Base-by-base conservation (phyloP, 352 stramenopile genomes). In the Albugo candida region DNA sequence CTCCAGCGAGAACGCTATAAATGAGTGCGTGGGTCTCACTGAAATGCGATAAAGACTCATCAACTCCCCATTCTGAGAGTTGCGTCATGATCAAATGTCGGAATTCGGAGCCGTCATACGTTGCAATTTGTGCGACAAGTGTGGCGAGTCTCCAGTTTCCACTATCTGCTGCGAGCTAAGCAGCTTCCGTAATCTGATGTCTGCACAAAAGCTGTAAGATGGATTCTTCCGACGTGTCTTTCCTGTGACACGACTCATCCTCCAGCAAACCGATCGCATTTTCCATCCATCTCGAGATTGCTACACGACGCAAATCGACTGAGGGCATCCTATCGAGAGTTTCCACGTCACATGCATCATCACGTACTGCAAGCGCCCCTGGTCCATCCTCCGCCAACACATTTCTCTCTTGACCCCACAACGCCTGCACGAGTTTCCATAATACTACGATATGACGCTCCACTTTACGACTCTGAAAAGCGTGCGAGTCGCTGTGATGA, bases 271-370 rank as follows among this genome's bases (percentile, higher is more conserved):
- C 16, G n/a, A 35, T 24, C 1, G 71, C 67, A 19, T 53, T 47
- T 53, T 85, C 73, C 47, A 88, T 80, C 76, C 76, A 88, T 40
- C 65, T 74, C 3, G 73, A 82, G 14, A 84, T 77, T 0, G 70
- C 70, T 47, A 84, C 70, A 14, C 76, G 71, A 1, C 75, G 70
- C 39, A 85, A 45, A 47, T 85, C 73, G 10, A 83, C 56, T 40
- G 61, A 74, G 45, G 77, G 73, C 44, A 81, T 81, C 8, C 55
- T 78, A 51, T 83, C 65, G 35, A 80, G 48, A 31, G 59, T 80
- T 51, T 85, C 73, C 19, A 72, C 49, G 53, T 78, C 73, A 40
- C 59, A 66, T 10, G 69, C 58, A 39, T 80, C 64, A 47, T 85
- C 68, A 37, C 68, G 66, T 37, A 65, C 73, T 37, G 68, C 68